Evolutionary conservation across 768 basidiomycete species (phyloP), one percentile per base, ranked within the genome.

Genomic region (Xanthoconium stramineum): DNA sequence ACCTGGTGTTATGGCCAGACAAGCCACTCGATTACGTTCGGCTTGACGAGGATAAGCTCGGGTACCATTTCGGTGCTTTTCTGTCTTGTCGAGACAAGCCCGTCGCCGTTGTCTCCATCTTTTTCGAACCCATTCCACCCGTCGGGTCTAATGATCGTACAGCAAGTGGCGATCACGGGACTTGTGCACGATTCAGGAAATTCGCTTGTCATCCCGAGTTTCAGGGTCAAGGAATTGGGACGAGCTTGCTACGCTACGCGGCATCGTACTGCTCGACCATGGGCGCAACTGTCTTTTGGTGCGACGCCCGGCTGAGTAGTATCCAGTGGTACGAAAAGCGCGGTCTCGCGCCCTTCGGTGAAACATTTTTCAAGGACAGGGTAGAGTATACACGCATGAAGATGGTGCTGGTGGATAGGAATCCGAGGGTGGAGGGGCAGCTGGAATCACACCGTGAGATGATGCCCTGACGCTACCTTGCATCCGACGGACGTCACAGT

Each of bases 371-470:
- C 69, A 85, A 84, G 70, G 76, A 75, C 6, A 65, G 71, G 40
- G 78, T 83, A 59, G 74, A 83, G 70, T 86, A 84, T 64, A 69
- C 81, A 59, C 74, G 80, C 49, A 84, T 86, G 83, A 74, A 69
- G 66, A 72, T 75, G 60, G 64, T 61, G 52, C 56, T 70, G n/a
- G 40, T 36, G 50, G 51, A 42, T n/a, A 28, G 33, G 29, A 24
- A 24, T 24, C 24, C 24, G 55, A 32, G 6, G 32, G 48, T 47
- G 5, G 48, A 51, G 17, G 45, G 46, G 19, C 24, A 51, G n/a
- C 43, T 24, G 20, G 49, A 35, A 47, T 54, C 52, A 50, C 49
- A 46, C 17, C 9, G 13, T 50, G 49, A 20, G 20, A 20, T 20
- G 38, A 28, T 50, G 56, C 45, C 36, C 28, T 50, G 53, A 55